Percentiles rank a stretch among this genome's conserved stretches.
These are phyloP conservation scores for Aureobasidium mangrovei DNA, from an alignment of 2,329 filamentous ascomycete genomes.

Conservation along the genomic window DNA sequence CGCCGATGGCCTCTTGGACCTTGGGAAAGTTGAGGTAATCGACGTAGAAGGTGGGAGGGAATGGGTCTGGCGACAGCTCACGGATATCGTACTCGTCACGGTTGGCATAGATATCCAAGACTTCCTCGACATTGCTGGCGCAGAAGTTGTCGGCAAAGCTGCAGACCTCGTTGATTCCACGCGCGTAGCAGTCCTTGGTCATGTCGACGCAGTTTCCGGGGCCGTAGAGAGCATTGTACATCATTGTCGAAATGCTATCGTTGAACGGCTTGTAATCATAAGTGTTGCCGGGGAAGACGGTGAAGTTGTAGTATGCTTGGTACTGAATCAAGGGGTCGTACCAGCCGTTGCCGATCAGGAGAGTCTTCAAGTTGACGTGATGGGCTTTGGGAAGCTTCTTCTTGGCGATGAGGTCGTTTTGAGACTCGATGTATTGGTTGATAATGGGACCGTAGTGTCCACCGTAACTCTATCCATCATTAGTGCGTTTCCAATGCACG, in stretches of 20 bases:
- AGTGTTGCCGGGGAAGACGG: constrained; percentile 48
- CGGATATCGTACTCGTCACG: constrained; percentile 55
- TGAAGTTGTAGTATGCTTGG: constrained; percentile 50
- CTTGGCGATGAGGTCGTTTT: constrained; percentile 14
- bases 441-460: constrained; percentile 26
- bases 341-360: constrained; percentile 48
- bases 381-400: constrained; percentile 24
- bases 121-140: constrained; percentile 41
- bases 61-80: constrained; percentile 47
- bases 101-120: constrained; percentile 44
- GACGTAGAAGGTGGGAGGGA: constrained; percentile 47
- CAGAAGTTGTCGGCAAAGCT: constrained; percentile 48
- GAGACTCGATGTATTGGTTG: constrained; percentile 19
- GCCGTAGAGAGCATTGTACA: constrained; percentile 54
- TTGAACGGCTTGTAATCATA: constrained; percentile 49
- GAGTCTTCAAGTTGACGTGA: constrained; percentile 25
- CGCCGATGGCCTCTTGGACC: constrained; percentile 51
- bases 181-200: constrained; percentile 46
- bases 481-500: neutral
- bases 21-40: constrained; percentile 50
- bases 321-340: constrained; percentile 50
- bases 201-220: constrained; percentile 52
- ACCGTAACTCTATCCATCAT: constrained; percentile 19
- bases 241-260: constrained; percentile 38
- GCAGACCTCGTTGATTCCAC: constrained; percentile 45